A percentile compares a stretch with the other conserved stretches of the same genome.
phyloP scores from a whole-genome alignment of 306 rosid genomes.

The Phaseolus lunatus region DNA sequence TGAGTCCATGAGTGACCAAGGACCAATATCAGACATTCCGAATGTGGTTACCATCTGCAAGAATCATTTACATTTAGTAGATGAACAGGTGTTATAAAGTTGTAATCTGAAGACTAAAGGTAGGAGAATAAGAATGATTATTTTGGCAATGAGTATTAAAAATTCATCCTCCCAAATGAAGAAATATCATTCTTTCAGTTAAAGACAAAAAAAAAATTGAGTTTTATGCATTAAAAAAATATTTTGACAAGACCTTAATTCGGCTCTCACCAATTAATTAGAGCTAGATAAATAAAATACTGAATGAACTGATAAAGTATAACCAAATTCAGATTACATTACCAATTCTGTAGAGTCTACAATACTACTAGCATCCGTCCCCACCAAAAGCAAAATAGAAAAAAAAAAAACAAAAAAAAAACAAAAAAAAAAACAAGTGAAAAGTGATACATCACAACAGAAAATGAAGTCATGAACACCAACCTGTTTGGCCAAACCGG shows the following conservation, averaged over 20 bases:
- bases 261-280: slow-evolving; percentile 5
- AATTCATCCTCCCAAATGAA: background rate
- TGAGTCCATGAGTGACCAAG: slow-evolving; percentile 96
- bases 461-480: slow-evolving; percentile 16
- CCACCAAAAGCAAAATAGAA: background rate
- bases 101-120: background rate
- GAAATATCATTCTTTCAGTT: background rate
- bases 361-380: background rate
- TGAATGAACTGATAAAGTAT: slow-evolving; percentile 1
- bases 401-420: no score
- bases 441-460: background rate
- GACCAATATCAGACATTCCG: slow-evolving; percentile 98
- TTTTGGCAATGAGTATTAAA: background rate
- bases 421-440: slow-evolving; percentile 8
- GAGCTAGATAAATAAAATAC: background rate
- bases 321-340: background rate
- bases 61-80: slow-evolving; percentile 35
- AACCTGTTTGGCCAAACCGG: slow-evolving; percentile 97
- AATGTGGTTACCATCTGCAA: slow-evolving; percentile 92
- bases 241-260: background rate
- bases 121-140: background rate
- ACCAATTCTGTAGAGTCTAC: background rate
- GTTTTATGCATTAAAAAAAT: slow-evolving; percentile 20
- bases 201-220: background rate
- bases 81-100: slow-evolving; percentile 3